phyloP scores from a whole-genome alignment of 352 stramenopile species.

The Albugo candida region DNA sequence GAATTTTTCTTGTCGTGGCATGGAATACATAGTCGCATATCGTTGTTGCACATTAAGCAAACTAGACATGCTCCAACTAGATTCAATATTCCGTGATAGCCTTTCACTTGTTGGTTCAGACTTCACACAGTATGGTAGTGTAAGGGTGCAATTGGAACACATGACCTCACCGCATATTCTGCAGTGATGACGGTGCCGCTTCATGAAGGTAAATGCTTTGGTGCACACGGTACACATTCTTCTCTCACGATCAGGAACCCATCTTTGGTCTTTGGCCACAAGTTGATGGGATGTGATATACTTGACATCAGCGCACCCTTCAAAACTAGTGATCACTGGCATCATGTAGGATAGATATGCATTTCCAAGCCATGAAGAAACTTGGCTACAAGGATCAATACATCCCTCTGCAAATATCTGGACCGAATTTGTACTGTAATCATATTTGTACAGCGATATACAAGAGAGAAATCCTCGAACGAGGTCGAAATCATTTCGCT shows the following conservation, averaged over 20 bases:
- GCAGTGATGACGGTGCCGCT: conserved; percentile 22
- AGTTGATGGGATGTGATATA: conserved; percentile 25
- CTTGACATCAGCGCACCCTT: conserved; percentile 28
- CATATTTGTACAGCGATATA: conserved; percentile 39
- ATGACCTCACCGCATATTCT: conserved; percentile 29
- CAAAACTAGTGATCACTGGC: conserved; percentile 21
- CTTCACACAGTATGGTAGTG: no score
- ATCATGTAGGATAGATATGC: conserved; percentile 23
- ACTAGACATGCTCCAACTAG: no score
- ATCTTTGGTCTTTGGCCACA: conserved; percentile 14
- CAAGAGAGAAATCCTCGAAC: conserved; percentile 34
- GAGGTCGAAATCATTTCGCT: conserved; percentile 22
- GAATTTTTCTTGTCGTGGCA: no score
- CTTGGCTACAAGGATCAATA: conserved; percentile 18
- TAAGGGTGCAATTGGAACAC: conserved; percentile 6
- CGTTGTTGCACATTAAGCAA: no score
- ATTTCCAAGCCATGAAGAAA: conserved; percentile 14
- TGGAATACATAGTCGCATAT: no score
- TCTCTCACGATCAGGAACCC: conserved; percentile 17
- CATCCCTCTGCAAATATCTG: conserved; percentile 47
- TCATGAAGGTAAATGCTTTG: conserved; percentile 20
- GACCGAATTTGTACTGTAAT: conserved; percentile 25
- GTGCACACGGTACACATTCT: conserved; percentile 17
- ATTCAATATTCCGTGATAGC: no score
- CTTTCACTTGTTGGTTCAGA: no score